Percentiles rank a stretch among this genome's conserved stretches.
phyloP scores from a whole-genome alignment of 148 eudicot genomes.

The Rhododendron ovatum region DNA sequence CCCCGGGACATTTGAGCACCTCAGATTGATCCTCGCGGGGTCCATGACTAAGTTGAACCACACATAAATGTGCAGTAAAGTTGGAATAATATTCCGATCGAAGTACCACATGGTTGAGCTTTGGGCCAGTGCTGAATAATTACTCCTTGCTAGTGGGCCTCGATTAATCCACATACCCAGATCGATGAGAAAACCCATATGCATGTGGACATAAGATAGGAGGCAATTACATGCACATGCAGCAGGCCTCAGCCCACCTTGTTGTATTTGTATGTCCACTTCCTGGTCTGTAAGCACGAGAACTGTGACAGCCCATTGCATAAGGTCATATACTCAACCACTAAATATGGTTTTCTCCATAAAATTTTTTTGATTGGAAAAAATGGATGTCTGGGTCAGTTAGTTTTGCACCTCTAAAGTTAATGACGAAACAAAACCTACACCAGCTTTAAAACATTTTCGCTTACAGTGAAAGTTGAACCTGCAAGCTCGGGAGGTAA shows the following conservation, averaged over 20 bases:
- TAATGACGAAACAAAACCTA: neutral
- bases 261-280: neutral
- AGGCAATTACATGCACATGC: neutral
- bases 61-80: neutral
- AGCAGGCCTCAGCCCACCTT: neutral
- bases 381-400: too few species aligned
- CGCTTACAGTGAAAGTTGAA: neutral
- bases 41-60: neutral
- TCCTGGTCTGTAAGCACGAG: neutral
- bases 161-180: neutral
- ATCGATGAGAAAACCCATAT: neutral
- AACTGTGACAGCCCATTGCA: neutral
- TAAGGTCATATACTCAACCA: neutral
- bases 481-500: neutral
- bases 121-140: too few species aligned
- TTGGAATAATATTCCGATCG: too few species aligned
- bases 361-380: neutral
- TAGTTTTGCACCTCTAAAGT: too few species aligned
- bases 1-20: too few species aligned
- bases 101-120: too few species aligned
- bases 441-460: too few species aligned
- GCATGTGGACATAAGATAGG: neutral
- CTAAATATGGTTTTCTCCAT: neutral
- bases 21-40: neutral
- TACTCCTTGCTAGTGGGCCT: neutral